Conservation (phyloP, 495 filamentous ascomycete species). For the Aspergillus kassunensis region DNA sequence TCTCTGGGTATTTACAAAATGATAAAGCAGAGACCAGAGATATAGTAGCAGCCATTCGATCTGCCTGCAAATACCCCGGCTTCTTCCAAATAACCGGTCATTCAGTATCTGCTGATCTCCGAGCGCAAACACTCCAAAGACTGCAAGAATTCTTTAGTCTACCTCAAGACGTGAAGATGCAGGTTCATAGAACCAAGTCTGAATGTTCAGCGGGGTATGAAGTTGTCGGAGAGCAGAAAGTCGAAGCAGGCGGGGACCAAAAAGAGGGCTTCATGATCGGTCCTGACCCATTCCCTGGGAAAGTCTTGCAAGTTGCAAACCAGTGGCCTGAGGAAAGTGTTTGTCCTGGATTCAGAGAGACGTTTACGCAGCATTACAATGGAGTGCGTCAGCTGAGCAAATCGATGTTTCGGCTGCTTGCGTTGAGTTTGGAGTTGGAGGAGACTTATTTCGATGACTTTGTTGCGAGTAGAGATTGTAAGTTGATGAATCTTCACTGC, state of each 20-base stretch:
- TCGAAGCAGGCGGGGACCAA: slow-evolving; percentile 1
- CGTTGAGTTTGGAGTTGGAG: slow-evolving; percentile 1
- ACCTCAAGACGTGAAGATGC: neutral
- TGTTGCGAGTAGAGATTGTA: neutral
- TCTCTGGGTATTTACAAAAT: slow-evolving; percentile 2
- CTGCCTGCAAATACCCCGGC: slow-evolving; percentile 6
- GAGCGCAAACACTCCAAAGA: neutral
- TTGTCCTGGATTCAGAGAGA: neutral
- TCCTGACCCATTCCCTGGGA: neutral
- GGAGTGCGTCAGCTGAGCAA: slow-evolving; percentile 1
- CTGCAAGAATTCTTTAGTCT: neutral
- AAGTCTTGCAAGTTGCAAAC: slow-evolving; percentile 6
- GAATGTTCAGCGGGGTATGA: slow-evolving; percentile 3
- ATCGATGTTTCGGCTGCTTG: slow-evolving; percentile 5
- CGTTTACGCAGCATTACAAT: slow-evolving; percentile 2
- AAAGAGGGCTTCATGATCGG: slow-evolving; percentile 10
- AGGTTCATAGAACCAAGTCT: neutral
- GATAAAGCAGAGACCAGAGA: neutral
- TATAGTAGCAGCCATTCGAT: neutral
- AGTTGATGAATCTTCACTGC: neutral
- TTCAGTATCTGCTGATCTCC: neutral
- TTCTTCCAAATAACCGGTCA: slow-evolving; percentile 10
- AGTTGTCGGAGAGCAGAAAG: slow-evolving; percentile 3
- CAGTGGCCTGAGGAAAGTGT: slow-evolving; percentile 2
- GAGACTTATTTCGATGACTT: slow-evolving; percentile 9